Evolutionary conservation across 768 basidiomycete species (phyloP), one percentile per base, ranked within the genome.

Genomic region (Leccinum pellstonianum): DNA sequence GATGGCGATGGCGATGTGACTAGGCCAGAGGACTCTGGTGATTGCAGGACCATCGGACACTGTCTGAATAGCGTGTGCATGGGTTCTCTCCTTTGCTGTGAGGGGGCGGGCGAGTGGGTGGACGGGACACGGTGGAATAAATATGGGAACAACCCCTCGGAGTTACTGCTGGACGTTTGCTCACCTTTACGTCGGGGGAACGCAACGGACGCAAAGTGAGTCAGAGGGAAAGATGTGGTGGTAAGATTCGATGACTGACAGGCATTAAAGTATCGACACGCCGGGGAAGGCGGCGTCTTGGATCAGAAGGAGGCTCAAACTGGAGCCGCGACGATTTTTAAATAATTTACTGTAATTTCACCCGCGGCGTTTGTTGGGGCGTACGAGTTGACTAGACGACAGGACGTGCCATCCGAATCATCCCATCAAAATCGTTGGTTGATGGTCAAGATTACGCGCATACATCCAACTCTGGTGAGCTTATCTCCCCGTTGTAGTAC

Each of bases 331-430:
- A 19, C n/a, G 41, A n/a, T 7, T 46, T 46, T 46, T 46, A 43
- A 43, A 46, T 46, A 46, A 46, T 33, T 46, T 46, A 46, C 17
- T n/a, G 19, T 46, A 19, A 46, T 46, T 46, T 46, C 19, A 46
- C 31, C 11, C 15, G 54, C 58, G 58, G 58, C 21, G 29, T 33
- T 43, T 50, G 19, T 37, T 23, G 15, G 21, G 50, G n/a, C 5
- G 43, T 53, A 37, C 31, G 52, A 53, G 52, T 53, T 37, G 52
- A 53, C 52, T 53, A 53, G 52, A 53, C 52, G n/a, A 53, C 52
- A 37, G n/a, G 33, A 19, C n/a, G 19, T 46, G 43, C 43, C n/a
- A 6, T 41, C 41, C 5, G n/a, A 11, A 43, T 43, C n/a, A 35
- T 23, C 52, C 19, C 21, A 19, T 17, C 52, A 51, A 31, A 31